These are phyloP conservation scores for Penicillium fuscoglaucum DNA, from an alignment of 2,329 filamentous ascomycete species.

Conservation along the genomic window DNA sequence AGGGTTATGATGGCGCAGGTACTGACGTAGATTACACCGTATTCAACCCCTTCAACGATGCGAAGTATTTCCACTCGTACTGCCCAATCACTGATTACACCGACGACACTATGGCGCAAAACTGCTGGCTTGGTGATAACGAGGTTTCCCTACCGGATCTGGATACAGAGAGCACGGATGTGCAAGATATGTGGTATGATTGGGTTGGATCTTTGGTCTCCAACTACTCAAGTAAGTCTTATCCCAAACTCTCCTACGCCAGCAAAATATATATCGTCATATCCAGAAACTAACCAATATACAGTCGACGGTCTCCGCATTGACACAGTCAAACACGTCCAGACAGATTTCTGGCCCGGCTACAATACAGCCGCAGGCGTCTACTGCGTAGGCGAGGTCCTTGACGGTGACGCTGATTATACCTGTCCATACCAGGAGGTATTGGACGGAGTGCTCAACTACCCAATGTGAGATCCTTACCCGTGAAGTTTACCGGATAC, in stretches of 20 bases:
- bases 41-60: slow-evolving; percentile 56
- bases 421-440: slow-evolving; percentile 49
- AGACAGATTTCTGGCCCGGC: slow-evolving; percentile 47
- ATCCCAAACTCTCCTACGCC: too few species aligned
- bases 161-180: slow-evolving; percentile 53
- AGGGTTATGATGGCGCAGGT: slow-evolving; percentile 50
- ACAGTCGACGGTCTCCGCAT: slow-evolving; percentile 54
- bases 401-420: slow-evolving; percentile 42
- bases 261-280: background rate
- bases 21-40: slow-evolving; percentile 54
- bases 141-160: slow-evolving; percentile 63
- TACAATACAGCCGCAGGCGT: slow-evolving; percentile 47
- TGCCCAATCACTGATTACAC: slow-evolving; percentile 57
- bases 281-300: background rate
- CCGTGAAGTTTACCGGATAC: background rate
- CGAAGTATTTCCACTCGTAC: slow-evolving; percentile 61
- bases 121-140: slow-evolving; percentile 58
- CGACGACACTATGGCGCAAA: slow-evolving; percentile 47
- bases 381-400: slow-evolving; percentile 53
- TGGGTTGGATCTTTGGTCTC: slow-evolving; percentile 52
- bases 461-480: slow-evolving; percentile 37
- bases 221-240: slow-evolving; percentile 53
- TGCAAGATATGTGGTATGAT: slow-evolving; percentile 54
- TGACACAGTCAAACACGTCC: slow-evolving; percentile 53
- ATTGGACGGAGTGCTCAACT: slow-evolving; percentile 52